Evolutionary conservation across 2,329 filamentous ascomycete genomes (phyloP).

Genomic region (Aspergillus puulaauensis): DNA sequence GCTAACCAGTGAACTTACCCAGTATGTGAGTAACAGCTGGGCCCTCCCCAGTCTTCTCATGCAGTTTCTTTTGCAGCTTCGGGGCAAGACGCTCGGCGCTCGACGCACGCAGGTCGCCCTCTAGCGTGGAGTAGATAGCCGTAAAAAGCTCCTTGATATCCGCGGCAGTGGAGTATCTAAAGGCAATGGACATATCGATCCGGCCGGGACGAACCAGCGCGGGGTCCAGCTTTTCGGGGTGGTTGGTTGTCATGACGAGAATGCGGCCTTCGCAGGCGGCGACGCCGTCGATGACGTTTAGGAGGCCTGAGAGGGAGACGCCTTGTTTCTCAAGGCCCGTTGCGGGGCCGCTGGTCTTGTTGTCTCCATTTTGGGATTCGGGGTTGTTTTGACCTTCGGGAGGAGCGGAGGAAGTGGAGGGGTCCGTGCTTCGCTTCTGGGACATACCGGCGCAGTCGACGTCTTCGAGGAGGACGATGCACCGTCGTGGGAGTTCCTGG

Average conservation of each 20-base stretch:
- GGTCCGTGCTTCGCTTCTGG: slow-evolving; percentile 42
- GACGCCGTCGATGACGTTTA: slow-evolving; percentile 71
- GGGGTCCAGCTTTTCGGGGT: slow-evolving; percentile 62
- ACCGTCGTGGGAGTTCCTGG: slow-evolving; percentile 64
- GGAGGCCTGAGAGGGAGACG: slow-evolving; percentile 65
- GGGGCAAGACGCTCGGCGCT: not conserved
- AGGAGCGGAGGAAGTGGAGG: not conserved
- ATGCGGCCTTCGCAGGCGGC: slow-evolving; percentile 68
- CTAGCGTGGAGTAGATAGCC: slow-evolving; percentile 36
- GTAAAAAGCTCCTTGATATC: slow-evolving; percentile 42
- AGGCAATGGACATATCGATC: slow-evolving; percentile 64
- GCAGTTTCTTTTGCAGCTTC: not conserved
- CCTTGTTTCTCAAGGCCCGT: slow-evolving; percentile 28
- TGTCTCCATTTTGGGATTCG: not conserved
- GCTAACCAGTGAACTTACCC: slow-evolving; percentile 12
- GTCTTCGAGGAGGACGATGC: slow-evolving; percentile 73
- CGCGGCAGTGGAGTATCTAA: slow-evolving; percentile 43
- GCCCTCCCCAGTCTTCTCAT: not conserved
- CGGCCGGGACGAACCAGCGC: slow-evolving; percentile 66
- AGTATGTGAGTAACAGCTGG: not conserved
- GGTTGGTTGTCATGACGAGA: slow-evolving; percentile 73
- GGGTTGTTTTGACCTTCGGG: not conserved
- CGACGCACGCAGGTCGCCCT: slow-evolving; percentile 26
- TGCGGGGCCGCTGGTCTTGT: slow-evolving; percentile 15
- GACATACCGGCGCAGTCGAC: slow-evolving; percentile 72